Base-by-base conservation (phyloP, 192 early-diverging fungal genomes). In the Pilobolus umbonatus region DNA sequence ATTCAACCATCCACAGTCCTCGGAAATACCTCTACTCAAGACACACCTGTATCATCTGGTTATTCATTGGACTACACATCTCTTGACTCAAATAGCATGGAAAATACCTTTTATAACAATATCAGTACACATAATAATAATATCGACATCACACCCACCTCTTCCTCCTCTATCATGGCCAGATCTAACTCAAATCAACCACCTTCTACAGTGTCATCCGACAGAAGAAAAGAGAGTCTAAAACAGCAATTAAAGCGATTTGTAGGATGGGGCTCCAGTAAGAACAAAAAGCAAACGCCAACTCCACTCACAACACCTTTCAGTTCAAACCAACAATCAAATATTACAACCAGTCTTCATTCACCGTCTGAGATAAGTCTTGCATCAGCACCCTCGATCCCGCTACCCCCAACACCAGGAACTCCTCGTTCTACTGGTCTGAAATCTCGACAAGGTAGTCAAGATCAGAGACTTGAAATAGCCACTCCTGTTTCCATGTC, bases 201-300 rank as follows among this genome's bases (percentile, higher is more conserved):
- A 7, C 30, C 30, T 7, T 24, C 55, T 1, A 25, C 34, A 38
- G 19, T 17, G n/a, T 15, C 35, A 24, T 17, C 24, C 15, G 43
- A 45, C 15, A 59, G 48, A 24, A 46, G 34, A 24, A 45, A 59
- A 34, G 44, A 45, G 15, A 47, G 21, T 24, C 48, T 59, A 26
- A 59, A 59, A 25, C 57, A 59, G 26, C 57, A 59, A 22, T 21
- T 59, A 5, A 59, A 59, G 31, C 15, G 57, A 26, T 45, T 59
- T 32, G 57, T 59, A 22, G 57, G 57, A 10, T 59, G 57, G 57
- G 57, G 57, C 2, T 47, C 56, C 1, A 59, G 32, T 22, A 35
- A 29, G 5, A 42, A 14, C 1, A 47, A 45, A 47, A 59, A 59
- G n/a, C 19, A 43, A 24, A 14, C 25, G 6, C 45, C 46, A 2